phyloP scores from a whole-genome alignment of 2,329 filamentous ascomycete genomes.

The Penicillium sp. region DNA sequence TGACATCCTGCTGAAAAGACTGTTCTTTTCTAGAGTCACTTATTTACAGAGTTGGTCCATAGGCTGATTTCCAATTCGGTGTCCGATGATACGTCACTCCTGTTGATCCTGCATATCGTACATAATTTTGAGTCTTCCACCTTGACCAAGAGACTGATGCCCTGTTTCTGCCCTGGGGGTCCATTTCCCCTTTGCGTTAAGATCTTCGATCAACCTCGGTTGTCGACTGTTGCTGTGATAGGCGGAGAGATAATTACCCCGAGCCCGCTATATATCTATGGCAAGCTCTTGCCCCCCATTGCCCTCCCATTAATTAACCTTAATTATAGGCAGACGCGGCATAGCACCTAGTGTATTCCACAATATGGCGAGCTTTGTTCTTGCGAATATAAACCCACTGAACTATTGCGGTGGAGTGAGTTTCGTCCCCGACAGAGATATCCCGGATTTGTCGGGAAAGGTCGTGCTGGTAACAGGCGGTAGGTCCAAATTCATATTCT shows the following conservation, averaged over 20 bases:
- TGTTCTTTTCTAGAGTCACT: no score
- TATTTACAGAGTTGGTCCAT: no score
- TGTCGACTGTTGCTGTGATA: no score
- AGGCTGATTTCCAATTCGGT: no score
- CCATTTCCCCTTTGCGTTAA: no score
- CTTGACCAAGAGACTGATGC: no score
- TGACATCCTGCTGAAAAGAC: no score
- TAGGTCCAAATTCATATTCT: conserved; percentile 4
- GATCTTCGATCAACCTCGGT: neutral
- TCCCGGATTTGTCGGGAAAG: conserved; percentile 33
- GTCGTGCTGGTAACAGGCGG: conserved; percentile 39
- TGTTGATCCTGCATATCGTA: no score
- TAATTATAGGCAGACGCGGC: neutral
- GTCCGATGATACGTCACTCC: no score
- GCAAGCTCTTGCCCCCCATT: neutral
- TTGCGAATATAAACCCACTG: conserved; percentile 13
- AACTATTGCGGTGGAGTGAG: conserved; percentile 23
- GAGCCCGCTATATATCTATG: neutral
- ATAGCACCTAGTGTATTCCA: neutral
- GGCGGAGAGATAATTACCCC: neutral
- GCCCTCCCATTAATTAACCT: neutral
- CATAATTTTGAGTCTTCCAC: no score
- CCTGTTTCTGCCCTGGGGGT: no score
- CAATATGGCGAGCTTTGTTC: conserved; percentile 17
- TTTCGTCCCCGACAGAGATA: conserved; percentile 34